A percentile compares a stretch with the other conserved stretches of the same genome.
phyloP scores from a whole-genome alignment of 225 moss, liverwort and hornwort species.

The Lunularia cruciata region DNA sequence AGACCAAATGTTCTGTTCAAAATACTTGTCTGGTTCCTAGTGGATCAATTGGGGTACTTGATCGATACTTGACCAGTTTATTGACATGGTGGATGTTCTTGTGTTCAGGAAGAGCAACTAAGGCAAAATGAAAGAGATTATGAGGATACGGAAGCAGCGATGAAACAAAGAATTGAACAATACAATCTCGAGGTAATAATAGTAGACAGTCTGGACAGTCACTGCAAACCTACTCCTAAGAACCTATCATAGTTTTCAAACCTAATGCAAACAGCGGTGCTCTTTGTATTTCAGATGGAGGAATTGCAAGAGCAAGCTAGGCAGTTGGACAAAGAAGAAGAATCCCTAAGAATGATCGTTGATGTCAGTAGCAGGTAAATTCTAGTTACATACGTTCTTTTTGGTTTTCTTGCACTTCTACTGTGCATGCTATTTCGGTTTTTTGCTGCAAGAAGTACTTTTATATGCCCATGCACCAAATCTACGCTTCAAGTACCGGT shows the following conservation, averaged over 20 bases:
- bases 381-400: too few relatives aligned
- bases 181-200: conserved; percentile 48
- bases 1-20: too few relatives aligned
- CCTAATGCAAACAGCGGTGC: background rate
- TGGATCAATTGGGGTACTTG: too few relatives aligned
- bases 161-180: conserved; percentile 46
- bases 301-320: conserved; percentile 42
- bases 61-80: too few relatives aligned
- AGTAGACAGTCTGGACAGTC: too few relatives aligned
- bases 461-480: too few relatives aligned
- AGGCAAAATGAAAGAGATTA: conserved; percentile 46
- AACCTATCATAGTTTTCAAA: background rate
- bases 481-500: too few relatives aligned
- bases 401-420: too few relatives aligned
- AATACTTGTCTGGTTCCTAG: too few relatives aligned
- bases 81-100: background rate
- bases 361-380: conserved; percentile 40
- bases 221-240: too few relatives aligned
- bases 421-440: too few relatives aligned
- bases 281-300: conserved; percentile 32
- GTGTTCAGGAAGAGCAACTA: conserved; percentile 40
- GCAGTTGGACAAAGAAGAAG: conserved; percentile 46
- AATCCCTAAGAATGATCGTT: conserved; percentile 36
- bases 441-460: too few relatives aligned
- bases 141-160: conserved; percentile 42